A percentile compares a stretch with the other conserved stretches of the same genome.
These are phyloP conservation scores for Cunninghamia lanceolata DNA, from an alignment of 75 land plant genomes.

Conservation along the genomic window DNA sequence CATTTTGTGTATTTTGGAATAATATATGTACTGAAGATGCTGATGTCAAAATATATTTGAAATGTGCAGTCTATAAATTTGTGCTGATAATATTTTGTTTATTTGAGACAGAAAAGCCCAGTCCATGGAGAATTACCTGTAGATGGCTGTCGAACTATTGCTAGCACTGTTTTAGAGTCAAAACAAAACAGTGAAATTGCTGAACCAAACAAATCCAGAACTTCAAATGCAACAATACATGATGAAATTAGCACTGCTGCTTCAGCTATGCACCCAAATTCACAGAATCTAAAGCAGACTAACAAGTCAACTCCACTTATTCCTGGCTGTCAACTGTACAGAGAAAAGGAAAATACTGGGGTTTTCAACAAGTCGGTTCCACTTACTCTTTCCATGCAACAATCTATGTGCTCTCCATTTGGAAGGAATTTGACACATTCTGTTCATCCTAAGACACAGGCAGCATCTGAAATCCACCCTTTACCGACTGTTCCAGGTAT, in stretches of 20 bases:
- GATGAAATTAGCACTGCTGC: slow-evolving; percentile 32
- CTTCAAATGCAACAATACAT: slow-evolving; percentile 25
- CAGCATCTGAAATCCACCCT: slow-evolving; percentile 2
- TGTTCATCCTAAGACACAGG: not conserved
- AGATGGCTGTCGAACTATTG: slow-evolving; percentile 1
- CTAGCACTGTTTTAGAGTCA: not conserved
- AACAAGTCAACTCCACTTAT: slow-evolving; percentile 14
- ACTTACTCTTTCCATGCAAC: slow-evolving; percentile 23
- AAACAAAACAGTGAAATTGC: not conserved
- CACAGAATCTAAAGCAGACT: slow-evolving; percentile 29
- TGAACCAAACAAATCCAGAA: not conserved
- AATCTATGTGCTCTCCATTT: slow-evolving; percentile 14
- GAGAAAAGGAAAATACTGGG: slow-evolving; percentile 20
- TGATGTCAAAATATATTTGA: slow-evolving; percentile 1
- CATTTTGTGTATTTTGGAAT: slow-evolving; percentile 1
- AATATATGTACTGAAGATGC: not conserved
- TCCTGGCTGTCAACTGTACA: slow-evolving; percentile 19
- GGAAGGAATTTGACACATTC: slow-evolving; percentile 11
- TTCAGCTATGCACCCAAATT: slow-evolving; percentile 21
- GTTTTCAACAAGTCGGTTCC: slow-evolving; percentile 21
- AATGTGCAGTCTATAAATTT: not conserved
- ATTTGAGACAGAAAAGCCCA: slow-evolving; percentile 9
- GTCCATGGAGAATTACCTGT: not conserved
- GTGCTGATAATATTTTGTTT: not conserved
- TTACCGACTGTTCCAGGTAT: slow-evolving; percentile 3